These are phyloP conservation scores for Coccomyxa subellipsoidea DNA, from an alignment of 163 green algal species.

Conservation along the genomic window DNA sequence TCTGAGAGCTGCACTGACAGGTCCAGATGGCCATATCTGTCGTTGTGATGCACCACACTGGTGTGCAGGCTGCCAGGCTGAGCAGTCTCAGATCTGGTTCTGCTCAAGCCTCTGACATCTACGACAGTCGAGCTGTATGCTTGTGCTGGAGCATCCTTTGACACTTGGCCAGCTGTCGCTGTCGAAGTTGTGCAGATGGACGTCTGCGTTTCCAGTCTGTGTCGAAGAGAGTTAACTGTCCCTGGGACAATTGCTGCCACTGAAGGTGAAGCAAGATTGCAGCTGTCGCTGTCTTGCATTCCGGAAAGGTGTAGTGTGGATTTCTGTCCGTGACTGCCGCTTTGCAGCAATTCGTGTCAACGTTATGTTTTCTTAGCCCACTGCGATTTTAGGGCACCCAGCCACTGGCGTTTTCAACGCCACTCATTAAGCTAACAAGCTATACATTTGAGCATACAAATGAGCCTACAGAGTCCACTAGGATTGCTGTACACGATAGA, in stretches of 20 bases:
- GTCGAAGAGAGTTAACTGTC: background rate
- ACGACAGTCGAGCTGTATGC: background rate
- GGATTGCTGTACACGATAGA: no score
- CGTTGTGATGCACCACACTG: background rate
- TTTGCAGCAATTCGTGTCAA: no score
- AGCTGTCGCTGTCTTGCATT: background rate
- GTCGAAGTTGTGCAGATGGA: background rate
- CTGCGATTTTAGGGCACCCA: no score
- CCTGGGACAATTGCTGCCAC: background rate
- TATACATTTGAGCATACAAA: no score
- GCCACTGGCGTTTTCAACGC: no score
- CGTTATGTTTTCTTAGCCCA: no score
- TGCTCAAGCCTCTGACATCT: background rate
- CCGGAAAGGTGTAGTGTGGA: no score
- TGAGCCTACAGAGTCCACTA: no score
- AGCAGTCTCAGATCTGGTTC: background rate
- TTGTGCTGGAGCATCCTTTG: background rate
- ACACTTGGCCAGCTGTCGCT: background rate
- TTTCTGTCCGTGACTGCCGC: no score
- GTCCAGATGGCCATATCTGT: background rate
- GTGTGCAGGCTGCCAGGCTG: background rate
- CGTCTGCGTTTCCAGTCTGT: background rate
- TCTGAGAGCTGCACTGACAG: background rate
- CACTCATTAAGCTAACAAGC: no score
- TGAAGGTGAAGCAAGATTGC: background rate